Percentiles rank a stretch among this genome's conserved stretches.
These are phyloP conservation scores for Margaritispora aquatica DNA, from an alignment of 495 filamentous ascomycete species.

Conservation along the genomic window DNA sequence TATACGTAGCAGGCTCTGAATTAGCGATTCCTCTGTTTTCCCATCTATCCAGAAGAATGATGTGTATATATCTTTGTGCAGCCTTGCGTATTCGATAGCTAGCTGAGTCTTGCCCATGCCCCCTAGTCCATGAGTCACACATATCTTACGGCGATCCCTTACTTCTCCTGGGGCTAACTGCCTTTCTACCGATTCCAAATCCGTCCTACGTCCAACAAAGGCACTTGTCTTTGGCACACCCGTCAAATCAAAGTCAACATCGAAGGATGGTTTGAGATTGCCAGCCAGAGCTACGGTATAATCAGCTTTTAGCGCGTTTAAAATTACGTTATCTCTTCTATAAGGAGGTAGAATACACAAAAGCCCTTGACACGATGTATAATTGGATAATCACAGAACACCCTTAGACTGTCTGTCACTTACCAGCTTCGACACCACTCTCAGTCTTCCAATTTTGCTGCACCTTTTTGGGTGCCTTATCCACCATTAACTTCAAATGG, in stretches of 20 bases:
- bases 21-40: conserved; percentile 26
- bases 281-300: no score
- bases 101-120: conserved; percentile 25
- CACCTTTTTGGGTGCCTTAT: conserved; percentile 11
- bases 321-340: no score
- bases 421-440: conserved; percentile 12
- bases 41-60: conserved; percentile 22
- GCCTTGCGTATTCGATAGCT: conserved; percentile 18
- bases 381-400: background rate
- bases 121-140: conserved; percentile 22
- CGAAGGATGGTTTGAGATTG: no score
- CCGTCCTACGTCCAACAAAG: no score
- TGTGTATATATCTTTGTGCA: conserved; percentile 17
- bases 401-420: conserved; percentile 4
- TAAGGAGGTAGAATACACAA: no score
- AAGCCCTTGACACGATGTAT: conserved; percentile 4
- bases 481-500: conserved; percentile 14
- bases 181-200: no score
- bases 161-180: conserved; percentile 19
- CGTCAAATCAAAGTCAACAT: no score
- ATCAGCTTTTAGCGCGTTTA: no score
- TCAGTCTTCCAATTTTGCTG: conserved; percentile 14
- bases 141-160: conserved; percentile 21
- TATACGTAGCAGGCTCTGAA: conserved; percentile 26
- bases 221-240: no score